A percentile compares a stretch with the other conserved stretches of the same genome.
Conservation (phyloP, 805 yeast species). For the Saccharomycopsis sp. region DNA sequence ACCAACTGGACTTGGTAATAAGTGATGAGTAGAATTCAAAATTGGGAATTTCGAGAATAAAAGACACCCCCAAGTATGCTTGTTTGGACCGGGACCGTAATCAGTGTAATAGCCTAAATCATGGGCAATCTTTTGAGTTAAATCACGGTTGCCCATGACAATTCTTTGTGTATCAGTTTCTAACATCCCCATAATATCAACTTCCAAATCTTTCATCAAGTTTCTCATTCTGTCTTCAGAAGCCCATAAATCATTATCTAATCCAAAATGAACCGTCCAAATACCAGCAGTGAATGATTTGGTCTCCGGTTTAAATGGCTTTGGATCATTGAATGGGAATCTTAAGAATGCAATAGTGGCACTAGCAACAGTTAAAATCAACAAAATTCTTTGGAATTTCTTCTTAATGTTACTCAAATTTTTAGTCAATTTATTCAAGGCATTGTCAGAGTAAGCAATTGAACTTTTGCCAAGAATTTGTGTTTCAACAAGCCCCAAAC, state of each 20-base stretch:
- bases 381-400: constrained; percentile 25
- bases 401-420: constrained; percentile 24
- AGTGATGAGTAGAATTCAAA: constrained; percentile 79
- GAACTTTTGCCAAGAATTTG: not conserved
- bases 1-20: constrained; percentile 94
- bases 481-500: constrained; percentile 40
- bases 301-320: constrained; percentile 60
- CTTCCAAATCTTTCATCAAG: constrained; percentile 74
- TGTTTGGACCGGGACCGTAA: constrained; percentile 96
- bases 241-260: constrained; percentile 98
- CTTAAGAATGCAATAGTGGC: constrained; percentile 49
- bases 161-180: constrained; percentile 93
- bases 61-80: constrained; percentile 98
- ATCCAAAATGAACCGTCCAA: constrained; percentile 97
- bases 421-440: constrained; percentile 21
- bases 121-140: constrained; percentile 86
- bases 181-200: constrained; percentile 84
- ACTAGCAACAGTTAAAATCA: constrained; percentile 38
- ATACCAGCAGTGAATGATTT: constrained; percentile 87
- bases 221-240: constrained; percentile 85
- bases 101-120: constrained; percentile 93
- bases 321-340: constrained; percentile 53
- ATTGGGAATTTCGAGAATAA: constrained; percentile 92
- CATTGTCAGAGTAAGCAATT: constrained; percentile 2
- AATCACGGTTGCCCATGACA: constrained; percentile 91